Evolutionary conservation across 352 stramenopile genomes (phyloP), one percentile per base, ranked within the genome.

Genomic region (Phytophthora macrochlamydospora): DNA sequence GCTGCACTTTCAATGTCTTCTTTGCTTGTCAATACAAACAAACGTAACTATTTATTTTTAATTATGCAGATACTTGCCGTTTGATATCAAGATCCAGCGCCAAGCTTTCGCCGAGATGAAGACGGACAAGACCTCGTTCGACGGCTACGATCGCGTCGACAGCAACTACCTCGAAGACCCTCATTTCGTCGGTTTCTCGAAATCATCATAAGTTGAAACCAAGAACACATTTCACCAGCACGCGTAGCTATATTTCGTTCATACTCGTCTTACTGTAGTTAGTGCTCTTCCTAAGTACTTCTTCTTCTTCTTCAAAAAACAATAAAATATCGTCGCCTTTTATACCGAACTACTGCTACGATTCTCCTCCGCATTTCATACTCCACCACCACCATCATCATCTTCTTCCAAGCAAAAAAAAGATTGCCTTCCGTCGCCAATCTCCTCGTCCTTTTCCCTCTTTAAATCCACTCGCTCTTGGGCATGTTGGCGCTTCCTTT

Each of bases 31-130:
- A 33, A 51, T 1, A 12, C 28, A 44, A 52, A 56, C 42, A 53
- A 44, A 51, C 46, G 28, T 55, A 50, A 12, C 28, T 65, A 13
- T 18, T 54, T 29, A 9, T 51, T 50, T 33, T 45, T 56, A 38
- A n/a, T 7, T 52, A 14, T 38, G 18, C 18, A 73, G 85, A 13
- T 92, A 92, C 42, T 65, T 93, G 54, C 86, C 84, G 11, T 91
- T 90, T 45, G 79, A 91, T 43, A 67, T 90, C 29, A 83, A 86
- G 61, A 89, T 94, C 50, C 81, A 92, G 73, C 83, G 81, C 37
- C 79, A 91, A 63, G 71, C 83, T 12, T 85, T 94, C 33, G 83
- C 81, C 2, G 79, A 93, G 56, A 89, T 90, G 79, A 90, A 90
- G 56, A 87, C 75, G 43, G 84, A 92, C 58, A 91, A 86, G 32